A percentile compares a stretch with the other conserved stretches of the same genome.
Evolutionary conservation across 2,329 filamentous ascomycete genomes (phyloP).

Genomic region (Aschersonia sp.): DNA sequence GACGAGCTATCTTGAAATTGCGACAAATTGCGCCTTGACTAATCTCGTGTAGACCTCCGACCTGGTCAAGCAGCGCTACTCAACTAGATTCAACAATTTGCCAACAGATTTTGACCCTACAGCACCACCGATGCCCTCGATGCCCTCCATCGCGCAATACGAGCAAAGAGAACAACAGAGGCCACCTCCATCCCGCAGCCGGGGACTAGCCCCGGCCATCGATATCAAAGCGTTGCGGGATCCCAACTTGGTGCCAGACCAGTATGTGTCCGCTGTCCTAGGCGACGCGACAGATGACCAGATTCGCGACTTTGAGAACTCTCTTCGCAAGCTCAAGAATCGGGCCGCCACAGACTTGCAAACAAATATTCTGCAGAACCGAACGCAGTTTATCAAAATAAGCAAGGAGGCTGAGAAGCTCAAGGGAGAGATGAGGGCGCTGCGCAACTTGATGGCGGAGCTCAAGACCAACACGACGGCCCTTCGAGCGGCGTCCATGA

Average conservation of each 20-base stretch:
- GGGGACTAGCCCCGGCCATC: conserved; percentile 46
- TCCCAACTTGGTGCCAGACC: conserved; percentile 63
- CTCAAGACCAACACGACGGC: conserved; percentile 66
- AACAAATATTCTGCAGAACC: conserved; percentile 92
- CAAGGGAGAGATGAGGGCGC: conserved; percentile 85
- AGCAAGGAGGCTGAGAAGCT: conserved; percentile 98
- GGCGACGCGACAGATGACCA: conserved; percentile 80
- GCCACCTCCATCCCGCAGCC: conserved; percentile 38
- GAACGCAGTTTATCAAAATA: conserved; percentile 97
- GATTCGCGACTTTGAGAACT: conserved; percentile 67
- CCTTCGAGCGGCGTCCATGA: conserved; percentile 43
- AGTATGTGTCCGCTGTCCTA: conserved; percentile 61
- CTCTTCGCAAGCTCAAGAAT: conserved; percentile 61
- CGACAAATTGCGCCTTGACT: no score
- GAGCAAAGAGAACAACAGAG: conserved; percentile 33
- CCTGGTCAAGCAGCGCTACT: conserved; percentile 88
- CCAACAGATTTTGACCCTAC: conserved; percentile 55
- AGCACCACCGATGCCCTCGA: conserved; percentile 57
- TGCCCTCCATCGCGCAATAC: conserved; percentile 48
- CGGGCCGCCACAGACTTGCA: conserved; percentile 75
- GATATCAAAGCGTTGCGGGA: conserved; percentile 70
- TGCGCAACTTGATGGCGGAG: conserved; percentile 84
- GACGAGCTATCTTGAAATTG: conserved; percentile 3
- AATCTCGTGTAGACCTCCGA: conserved; percentile 45
- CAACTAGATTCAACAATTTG: conserved; percentile 73